Evolutionary conservation across 371 early-diverging fungal species (phyloP), one percentile per base, ranked within the genome.

Genomic region (Mortierella sp.): DNA sequence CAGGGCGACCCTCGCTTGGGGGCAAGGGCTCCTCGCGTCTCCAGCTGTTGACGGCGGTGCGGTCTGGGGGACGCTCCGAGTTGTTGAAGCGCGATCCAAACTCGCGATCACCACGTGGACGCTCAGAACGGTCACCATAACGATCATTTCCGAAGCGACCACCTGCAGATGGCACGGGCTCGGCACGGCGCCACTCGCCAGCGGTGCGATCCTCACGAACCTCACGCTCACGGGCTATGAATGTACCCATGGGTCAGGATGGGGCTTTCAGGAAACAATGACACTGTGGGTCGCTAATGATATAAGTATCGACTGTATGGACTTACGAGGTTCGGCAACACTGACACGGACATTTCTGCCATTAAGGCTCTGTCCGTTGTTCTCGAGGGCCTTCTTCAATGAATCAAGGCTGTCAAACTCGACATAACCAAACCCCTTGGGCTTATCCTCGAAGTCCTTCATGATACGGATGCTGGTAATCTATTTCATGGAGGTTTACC

Each of bases 401-500:
- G 91, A 90, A 11, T 94, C 95, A 23, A 90, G 58, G 56, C 90
- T 91, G 14, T 88, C 90, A 70, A 98, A 98, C 84, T 97, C 96
- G 56, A 94, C 92, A 82, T 97, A 98, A 27, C 94, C 96, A 66
- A 93, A 97, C 17, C 98, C 98, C 81, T 95, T 94, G 51, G 92
- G 89, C 81, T 85, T 86, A 46, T 89, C 93, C 56, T 87, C 87
- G 57, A 83, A 88, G 73, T 95, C 94, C 64, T 85, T 86, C 60
- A 92, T 79, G 64, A 94, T 83, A 43, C 92, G 86, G 43, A 93
- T 85, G 46, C 82, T 84, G 49, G 68, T 70, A 44, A 92, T 85
- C 87, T 89, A 64, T 46, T 21, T 43, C n/a, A n/a, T n/a, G n/a
- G n/a, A n/a, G n/a, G n/a, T n/a, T n/a, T n/a, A n/a, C n/a, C n/a